These are phyloP conservation scores for Globisporangium abappressorium DNA, from an alignment of 352 stramenopile genomes.

Conservation along the genomic window DNA sequence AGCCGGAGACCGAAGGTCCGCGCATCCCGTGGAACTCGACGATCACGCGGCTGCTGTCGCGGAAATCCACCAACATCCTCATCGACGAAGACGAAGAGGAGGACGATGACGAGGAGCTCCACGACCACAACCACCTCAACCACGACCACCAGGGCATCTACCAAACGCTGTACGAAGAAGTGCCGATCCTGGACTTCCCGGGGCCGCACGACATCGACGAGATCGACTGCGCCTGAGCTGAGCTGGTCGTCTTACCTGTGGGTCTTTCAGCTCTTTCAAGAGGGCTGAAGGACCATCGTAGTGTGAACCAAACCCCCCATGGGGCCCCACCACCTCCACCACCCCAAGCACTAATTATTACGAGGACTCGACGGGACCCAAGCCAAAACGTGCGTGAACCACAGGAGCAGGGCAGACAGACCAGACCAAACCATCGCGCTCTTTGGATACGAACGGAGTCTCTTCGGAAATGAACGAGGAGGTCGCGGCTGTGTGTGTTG, in stretches of 20 bases:
- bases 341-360: slow-evolving; percentile 15
- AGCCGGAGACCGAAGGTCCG: slow-evolving; percentile 32
- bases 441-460: neutral
- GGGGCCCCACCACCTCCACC: neutral
- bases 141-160: slow-evolving; percentile 15
- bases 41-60: slow-evolving; percentile 41
- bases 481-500: neutral
- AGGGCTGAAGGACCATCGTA: neutral
- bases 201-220: slow-evolving; percentile 39
- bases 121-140: neutral
- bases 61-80: slow-evolving; percentile 53
- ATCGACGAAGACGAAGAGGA: slow-evolving; percentile 56
- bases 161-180: slow-evolving; percentile 24
- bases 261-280: neutral
- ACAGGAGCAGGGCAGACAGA: neutral
- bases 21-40: slow-evolving; percentile 43
- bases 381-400: neutral
- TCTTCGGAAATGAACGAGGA: neutral
- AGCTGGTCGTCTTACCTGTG: neutral
- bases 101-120: slow-evolving; percentile 22
- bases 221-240: slow-evolving; percentile 35
- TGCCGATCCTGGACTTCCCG: slow-evolving; percentile 55
- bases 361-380: slow-evolving; percentile 6
- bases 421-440: neutral
- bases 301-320: neutral